These are phyloP conservation scores for Botrytis deweyae DNA, from an alignment of 2,329 filamentous ascomycete species.

Conservation along the genomic window DNA sequence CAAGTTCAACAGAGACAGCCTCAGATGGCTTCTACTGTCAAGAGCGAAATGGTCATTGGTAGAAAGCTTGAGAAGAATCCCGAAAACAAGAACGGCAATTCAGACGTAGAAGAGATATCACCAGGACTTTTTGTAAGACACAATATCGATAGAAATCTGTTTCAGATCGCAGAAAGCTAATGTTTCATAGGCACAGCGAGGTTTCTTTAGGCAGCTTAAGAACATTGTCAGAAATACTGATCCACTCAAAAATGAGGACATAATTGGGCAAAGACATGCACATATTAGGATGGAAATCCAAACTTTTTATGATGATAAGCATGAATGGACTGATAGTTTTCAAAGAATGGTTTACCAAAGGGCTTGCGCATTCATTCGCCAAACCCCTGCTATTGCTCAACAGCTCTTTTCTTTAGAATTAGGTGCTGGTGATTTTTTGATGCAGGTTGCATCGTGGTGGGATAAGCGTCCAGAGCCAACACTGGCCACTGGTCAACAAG, in stretches of 20 bases:
- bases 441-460: background rate
- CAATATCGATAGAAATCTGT: background rate
- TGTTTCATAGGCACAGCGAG: background rate
- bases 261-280: background rate
- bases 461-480: background rate
- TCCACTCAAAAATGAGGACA: background rate
- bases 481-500: background rate
- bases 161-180: background rate
- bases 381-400: background rate
- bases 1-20: background rate
- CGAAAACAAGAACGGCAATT: background rate
- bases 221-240: background rate
- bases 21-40: background rate
- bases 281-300: background rate
- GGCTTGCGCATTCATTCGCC: background rate
- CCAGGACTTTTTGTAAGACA: background rate
- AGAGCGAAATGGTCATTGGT: constrained; percentile 1
- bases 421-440: background rate
- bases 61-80: background rate
- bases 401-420: background rate
- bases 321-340: background rate
- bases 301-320: too few relatives aligned
- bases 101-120: constrained; percentile 4
- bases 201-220: background rate
- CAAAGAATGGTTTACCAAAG: background rate